Percentiles rank a stretch among this genome's conserved stretches.
phyloP scores from a whole-genome alignment of 352 stramenopile species.

The Aphanomyces invadans region DNA sequence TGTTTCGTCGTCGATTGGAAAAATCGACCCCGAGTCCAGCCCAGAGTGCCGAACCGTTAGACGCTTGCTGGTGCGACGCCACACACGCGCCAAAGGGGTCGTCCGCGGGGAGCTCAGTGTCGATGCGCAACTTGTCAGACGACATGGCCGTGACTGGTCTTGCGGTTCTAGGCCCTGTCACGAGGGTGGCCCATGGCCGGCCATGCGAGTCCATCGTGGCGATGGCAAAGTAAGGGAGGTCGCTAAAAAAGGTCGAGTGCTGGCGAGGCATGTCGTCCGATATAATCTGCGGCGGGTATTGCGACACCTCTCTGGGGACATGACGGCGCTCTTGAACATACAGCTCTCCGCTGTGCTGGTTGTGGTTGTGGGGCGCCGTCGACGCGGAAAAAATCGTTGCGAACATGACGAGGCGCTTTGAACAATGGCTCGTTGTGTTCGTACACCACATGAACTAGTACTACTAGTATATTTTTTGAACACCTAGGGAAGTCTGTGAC shows the following conservation, averaged over 20 bases:
- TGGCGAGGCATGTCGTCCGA: constrained; percentile 16
- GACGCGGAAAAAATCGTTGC: background rate
- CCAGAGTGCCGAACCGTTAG: background rate
- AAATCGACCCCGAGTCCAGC: constrained; percentile 20
- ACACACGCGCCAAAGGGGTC: background rate
- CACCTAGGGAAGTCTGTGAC: too few species aligned
- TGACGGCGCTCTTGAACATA: background rate
- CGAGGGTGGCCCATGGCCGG: constrained; percentile 12
- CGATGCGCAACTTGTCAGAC: background rate
- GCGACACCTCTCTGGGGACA: background rate
- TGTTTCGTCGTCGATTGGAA: constrained; percentile 23
- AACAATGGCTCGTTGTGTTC: background rate
- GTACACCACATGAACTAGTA: too few species aligned
- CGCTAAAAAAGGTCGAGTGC: constrained; percentile 17
- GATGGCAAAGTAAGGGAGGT: constrained; percentile 21
- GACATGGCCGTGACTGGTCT: background rate
- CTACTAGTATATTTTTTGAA: too few species aligned
- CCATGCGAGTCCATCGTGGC: constrained; percentile 1
- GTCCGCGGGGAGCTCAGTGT: background rate
- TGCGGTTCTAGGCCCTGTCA: background rate
- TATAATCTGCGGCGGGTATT: background rate
- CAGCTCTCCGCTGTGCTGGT: background rate
- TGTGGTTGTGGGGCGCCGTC: background rate
- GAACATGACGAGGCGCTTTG: background rate
- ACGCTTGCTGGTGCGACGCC: background rate